These are phyloP conservation scores for Lentinus polychrous DNA, from an alignment of 1,284 basidiomycete species.

Conservation along the genomic window DNA sequence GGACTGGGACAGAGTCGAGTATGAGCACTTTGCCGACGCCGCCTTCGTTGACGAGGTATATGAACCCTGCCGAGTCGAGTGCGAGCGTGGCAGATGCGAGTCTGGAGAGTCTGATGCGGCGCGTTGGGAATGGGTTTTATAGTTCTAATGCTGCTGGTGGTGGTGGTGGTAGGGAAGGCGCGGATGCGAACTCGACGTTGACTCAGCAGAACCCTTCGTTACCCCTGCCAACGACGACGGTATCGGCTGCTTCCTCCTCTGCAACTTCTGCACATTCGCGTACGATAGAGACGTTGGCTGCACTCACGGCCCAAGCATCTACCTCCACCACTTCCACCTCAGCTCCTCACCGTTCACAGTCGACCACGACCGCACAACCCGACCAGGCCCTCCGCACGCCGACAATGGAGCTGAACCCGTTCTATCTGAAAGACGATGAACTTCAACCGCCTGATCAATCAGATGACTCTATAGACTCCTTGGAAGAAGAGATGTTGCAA, in stretches of 20 bases:
- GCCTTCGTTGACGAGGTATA: slow-evolving; percentile 61
- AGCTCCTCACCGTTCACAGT: not conserved
- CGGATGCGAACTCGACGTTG: too few species aligned
- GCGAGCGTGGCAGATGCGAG: slow-evolving; percentile 27
- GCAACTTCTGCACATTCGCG: too few species aligned
- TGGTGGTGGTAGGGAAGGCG: not conserved
- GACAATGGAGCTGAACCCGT: slow-evolving; percentile 13
- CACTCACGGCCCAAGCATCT: not conserved
- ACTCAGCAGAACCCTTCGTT: too few species aligned
- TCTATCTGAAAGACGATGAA: slow-evolving; percentile 22
- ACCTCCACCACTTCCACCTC: not conserved
- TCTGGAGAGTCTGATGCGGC: slow-evolving; percentile 46
- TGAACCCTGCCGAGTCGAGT: slow-evolving; percentile 36
- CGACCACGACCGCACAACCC: not conserved
- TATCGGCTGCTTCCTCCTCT: not conserved
- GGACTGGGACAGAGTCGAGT: slow-evolving; percentile 40
- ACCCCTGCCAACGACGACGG: too few species aligned
- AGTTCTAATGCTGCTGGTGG: not conserved
- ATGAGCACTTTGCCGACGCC: slow-evolving; percentile 60
- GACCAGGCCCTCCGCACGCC: slow-evolving; percentile 17
- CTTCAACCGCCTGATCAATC: slow-evolving; percentile 17
- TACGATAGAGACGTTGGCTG: too few species aligned
- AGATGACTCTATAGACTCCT: slow-evolving; percentile 47
- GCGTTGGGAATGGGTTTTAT: slow-evolving; percentile 34
- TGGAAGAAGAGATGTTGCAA: slow-evolving; percentile 35